Evolutionary conservation across 2,329 filamentous ascomycete genomes (phyloP), one percentile per base, ranked within the genome.

Genomic region (Botryotinia globosa): DNA sequence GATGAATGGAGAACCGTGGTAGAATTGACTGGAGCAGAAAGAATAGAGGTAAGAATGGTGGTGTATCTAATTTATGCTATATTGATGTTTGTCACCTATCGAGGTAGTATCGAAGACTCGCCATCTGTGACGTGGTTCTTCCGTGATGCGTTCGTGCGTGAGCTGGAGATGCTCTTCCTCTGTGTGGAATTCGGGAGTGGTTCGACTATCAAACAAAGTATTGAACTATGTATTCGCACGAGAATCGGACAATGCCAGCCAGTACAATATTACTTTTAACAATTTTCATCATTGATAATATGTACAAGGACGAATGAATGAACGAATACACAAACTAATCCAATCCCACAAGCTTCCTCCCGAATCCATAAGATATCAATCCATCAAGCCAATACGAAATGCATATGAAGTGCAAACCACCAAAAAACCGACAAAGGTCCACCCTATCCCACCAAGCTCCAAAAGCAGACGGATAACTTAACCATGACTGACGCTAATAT

Each of bases 401-500:
- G 51, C 51, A 56, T 32, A 18, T 56, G n/a, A 56, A 56, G 32
- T 56, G 51, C 51, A 56, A 56, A 56, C 51, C 51, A 32, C n/a
- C 51, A 18, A 32, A 29, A 56, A 29, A 29, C 48, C 12, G 48
- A 54, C n/a, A 56, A 56, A 56, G 59, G 42, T 42, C 59, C 59
- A 25, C 59, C 59, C 14, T 37, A 39, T 39, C 25, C 58, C 22
- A 61, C 32, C 59, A 25, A n/a, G 25, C 34, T n/a, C 25, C 37
- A 39, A 62, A 62, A 56, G 34, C 34, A 62, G 22, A 39, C 22
- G 25, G 59, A 39, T 25, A 39, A 37, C 10, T 25, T 61, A 25
- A 61, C 34, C 58, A n/a, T 54, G 48, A n/a, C 48, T 61, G 58
- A 62, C 59, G 34, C 59, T 64, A 45, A 64, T 45, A 64, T 64